Evolutionary conservation across 2,329 filamentous ascomycete species (phyloP).

Genomic region (Trichoderma pleuroti): DNA sequence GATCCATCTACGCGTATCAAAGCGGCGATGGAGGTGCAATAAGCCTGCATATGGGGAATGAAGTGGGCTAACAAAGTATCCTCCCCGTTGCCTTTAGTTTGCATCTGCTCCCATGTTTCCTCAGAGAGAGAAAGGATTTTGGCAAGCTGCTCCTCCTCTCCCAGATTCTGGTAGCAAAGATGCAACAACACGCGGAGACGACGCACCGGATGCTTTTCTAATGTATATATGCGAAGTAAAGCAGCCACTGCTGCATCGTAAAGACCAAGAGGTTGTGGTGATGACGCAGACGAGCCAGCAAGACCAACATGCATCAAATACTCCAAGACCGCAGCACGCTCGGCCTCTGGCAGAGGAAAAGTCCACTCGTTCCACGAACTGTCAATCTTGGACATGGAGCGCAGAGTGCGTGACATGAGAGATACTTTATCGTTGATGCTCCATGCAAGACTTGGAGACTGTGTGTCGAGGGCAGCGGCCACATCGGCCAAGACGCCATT

Average conservation of each 20-base stretch:
- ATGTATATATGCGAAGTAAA: constrained; percentile 48
- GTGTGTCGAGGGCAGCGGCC: constrained; percentile 45
- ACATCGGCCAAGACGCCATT: constrained; percentile 55
- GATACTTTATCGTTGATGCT: constrained; percentile 46
- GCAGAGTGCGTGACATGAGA: constrained; percentile 56
- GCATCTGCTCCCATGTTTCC: constrained; percentile 36
- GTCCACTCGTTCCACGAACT: constrained; percentile 56
- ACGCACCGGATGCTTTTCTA: constrained; percentile 50
- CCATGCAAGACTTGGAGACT: constrained; percentile 54
- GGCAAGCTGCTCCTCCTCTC: constrained; percentile 38
- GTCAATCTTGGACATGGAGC: constrained; percentile 57
- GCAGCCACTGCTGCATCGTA: constrained; percentile 45
- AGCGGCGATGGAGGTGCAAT: constrained; percentile 43
- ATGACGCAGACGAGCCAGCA: constrained; percentile 33
- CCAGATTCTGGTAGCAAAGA: constrained; percentile 48
- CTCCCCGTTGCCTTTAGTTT: constrained; percentile 39
- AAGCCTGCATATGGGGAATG: constrained; percentile 46
- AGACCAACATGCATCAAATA: constrained; percentile 55
- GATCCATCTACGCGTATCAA: constrained; percentile 38
- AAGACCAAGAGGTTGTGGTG: constrained; percentile 37
- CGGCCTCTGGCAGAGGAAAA: constrained; percentile 47
- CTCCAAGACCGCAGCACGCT: constrained; percentile 57
- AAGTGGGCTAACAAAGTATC: constrained; percentile 45
- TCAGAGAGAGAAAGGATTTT: constrained; percentile 41
- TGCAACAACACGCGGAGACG: constrained; percentile 50